Evolutionary conservation across 108 stramenopile species (phyloP), one percentile per base, ranked within the genome.

Genomic region (Skeletonema grethae): DNA sequence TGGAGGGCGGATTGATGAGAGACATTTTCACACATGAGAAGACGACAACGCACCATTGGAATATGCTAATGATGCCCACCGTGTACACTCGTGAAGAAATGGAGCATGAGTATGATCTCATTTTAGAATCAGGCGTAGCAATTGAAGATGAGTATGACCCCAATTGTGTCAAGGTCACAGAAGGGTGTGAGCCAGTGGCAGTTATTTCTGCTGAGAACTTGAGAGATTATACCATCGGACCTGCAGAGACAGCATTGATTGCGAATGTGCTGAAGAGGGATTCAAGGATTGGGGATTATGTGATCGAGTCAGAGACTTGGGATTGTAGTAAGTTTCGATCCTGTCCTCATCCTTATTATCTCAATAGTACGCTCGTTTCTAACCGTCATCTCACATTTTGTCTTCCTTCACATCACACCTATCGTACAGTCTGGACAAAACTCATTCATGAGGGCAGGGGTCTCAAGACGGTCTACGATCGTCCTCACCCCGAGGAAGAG

Each of bases 151-250:
- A 61, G 34, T 82, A 76, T 67, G 76, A 82, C 61, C 81, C 76
- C 0, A 65, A 69, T 13, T 82, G 76, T 43, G 57, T 64, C n/a
- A 12, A 5, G 4, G 48, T 81, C 16, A 60, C 69, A 34, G 75
- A 72, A 32, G 76, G 81, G 4, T 82, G 76, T 31, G 57, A 69
- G 39, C 81, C 81, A 0, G 81, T 82, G 0, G 72, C 66, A 30
- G 72, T 82, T 2, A 67, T 82, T 12, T 73, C 71, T 3, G 76
- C 76, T 10, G 81, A 81, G 29, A 74, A 80, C 22, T 67, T 80
- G 5, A 45, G 38, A 34, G 73, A 72, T 34, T 45, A 50, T 2
- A 56, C 53, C 4, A 34, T 32, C 13, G 73, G 73, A 7, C 55
- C 67, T 7, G 41, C 61, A 5, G 73, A 74, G 61, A 80, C 67